These are phyloP conservation scores for Diaporthe helianthi DNA, from an alignment of 2,329 filamentous ascomycete species.

Conservation along the genomic window DNA sequence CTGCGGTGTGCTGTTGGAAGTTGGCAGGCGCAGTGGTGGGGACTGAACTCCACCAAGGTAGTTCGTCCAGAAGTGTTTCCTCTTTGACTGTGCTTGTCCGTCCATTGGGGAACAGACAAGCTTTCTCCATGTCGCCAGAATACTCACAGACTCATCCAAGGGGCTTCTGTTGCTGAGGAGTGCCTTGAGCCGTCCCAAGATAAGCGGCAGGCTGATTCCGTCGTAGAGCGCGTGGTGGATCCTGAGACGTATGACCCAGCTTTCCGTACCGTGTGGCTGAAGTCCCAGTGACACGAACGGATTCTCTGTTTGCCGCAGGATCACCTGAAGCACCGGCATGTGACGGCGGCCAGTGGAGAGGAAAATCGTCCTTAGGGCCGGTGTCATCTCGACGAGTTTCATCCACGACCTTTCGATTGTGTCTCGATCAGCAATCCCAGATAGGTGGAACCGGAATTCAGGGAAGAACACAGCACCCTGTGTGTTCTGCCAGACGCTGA, in stretches of 20 bases:
- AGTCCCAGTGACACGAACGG: slow-evolving; percentile 39
- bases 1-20: background rate
- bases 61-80: slow-evolving; percentile 49
- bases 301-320: slow-evolving; percentile 47
- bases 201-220: slow-evolving; percentile 74
- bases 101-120: slow-evolving; percentile 35
- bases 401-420: slow-evolving; percentile 67
- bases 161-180: slow-evolving; percentile 33
- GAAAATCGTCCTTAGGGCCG: slow-evolving; percentile 75
- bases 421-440: slow-evolving; percentile 45
- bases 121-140: slow-evolving; percentile 39
- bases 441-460: slow-evolving; percentile 68
- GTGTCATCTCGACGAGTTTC: slow-evolving; percentile 57
- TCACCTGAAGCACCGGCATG: slow-evolving; percentile 68
- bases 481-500: slow-evolving; percentile 76
- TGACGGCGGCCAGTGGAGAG: slow-evolving; percentile 54
- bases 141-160: no score
- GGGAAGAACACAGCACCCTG: slow-evolving; percentile 75
- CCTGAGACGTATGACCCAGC: slow-evolving; percentile 55
- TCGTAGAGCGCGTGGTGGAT: slow-evolving; percentile 93
- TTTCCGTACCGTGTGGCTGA: slow-evolving; percentile 29
- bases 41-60: slow-evolving; percentile 45
- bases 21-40: slow-evolving; percentile 33
- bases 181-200: slow-evolving; percentile 56
- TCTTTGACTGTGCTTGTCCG: slow-evolving; percentile 31